phyloP scores from a whole-genome alignment of 495 filamentous ascomycete species.

The Trichoderma virens region DNA sequence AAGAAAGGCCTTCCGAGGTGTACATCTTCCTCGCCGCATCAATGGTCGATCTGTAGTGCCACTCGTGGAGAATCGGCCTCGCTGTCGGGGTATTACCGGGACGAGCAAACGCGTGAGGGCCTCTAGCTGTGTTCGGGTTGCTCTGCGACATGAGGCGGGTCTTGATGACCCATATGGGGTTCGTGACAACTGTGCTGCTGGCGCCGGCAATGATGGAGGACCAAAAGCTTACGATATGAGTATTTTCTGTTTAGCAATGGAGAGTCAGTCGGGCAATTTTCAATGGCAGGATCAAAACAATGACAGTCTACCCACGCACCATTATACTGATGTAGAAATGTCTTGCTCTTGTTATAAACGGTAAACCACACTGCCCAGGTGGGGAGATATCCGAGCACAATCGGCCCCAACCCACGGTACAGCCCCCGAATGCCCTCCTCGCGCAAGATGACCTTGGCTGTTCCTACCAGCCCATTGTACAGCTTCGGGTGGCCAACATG shows the following conservation, averaged over 20 bases:
- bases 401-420: slow-evolving; percentile 89
- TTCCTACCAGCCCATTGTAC: slow-evolving; percentile 83
- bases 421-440: slow-evolving; percentile 86
- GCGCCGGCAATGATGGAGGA: slow-evolving; percentile 86
- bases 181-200: slow-evolving; percentile 91
- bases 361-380: slow-evolving; percentile 98
- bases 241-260: slow-evolving; percentile 25
- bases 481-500: slow-evolving; percentile 44
- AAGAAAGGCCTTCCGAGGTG: slow-evolving; percentile 69
- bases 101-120: slow-evolving; percentile 32
- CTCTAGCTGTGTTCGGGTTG: slow-evolving; percentile 21
- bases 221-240: slow-evolving; percentile 46
- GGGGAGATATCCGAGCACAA: slow-evolving; percentile 89
- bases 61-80: slow-evolving; percentile 47
- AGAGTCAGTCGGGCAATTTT: not conserved
- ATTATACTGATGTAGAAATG: slow-evolving; percentile 56
- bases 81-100: slow-evolving; percentile 40
- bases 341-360: slow-evolving; percentile 83
- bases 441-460: slow-evolving; percentile 71
- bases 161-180: slow-evolving; percentile 99
- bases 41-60: slow-evolving; percentile 79
- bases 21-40: slow-evolving; percentile 98
- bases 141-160: slow-evolving; percentile 93
- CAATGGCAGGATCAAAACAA: not conserved
- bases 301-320: slow-evolving; percentile 41